Percentiles rank a stretch among this genome's conserved stretches.
Conservation (phyloP, 176 grass and related monocot species). For the Poa pratensis region DNA sequence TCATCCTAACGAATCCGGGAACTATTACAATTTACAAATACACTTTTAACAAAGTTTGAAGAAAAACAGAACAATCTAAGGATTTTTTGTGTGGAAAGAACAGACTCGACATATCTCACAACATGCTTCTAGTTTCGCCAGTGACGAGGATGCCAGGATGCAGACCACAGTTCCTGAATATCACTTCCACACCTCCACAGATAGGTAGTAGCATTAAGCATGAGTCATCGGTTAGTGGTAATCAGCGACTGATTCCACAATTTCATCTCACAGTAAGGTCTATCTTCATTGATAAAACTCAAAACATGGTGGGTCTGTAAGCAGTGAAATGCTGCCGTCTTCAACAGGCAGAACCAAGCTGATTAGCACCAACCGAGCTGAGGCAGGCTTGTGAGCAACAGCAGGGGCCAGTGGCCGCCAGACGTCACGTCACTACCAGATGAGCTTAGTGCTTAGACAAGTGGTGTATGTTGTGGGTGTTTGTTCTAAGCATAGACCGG, state of each 20-base stretch:
- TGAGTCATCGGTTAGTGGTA: neutral
- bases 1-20: neutral
- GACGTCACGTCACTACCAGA: too few species aligned
- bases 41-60: neutral
- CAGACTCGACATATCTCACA: neutral
- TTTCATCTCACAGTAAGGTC: neutral
- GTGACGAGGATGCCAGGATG: neutral
- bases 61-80: neutral
- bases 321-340: too few species aligned
- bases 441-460: too few species aligned
- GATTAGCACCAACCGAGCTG: too few species aligned
- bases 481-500: too few species aligned
- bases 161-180: neutral
- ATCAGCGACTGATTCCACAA: neutral
- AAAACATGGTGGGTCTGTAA: too few species aligned
- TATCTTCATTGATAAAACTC: too few species aligned
- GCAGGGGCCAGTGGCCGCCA: too few species aligned
- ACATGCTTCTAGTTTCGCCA: neutral
- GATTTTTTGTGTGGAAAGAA: constrained; percentile 25
- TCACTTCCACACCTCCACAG: neutral
- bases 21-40: constrained; percentile 8
- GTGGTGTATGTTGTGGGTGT: too few species aligned
- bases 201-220: constrained; percentile 7
- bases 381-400: too few species aligned
- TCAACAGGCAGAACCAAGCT: too few species aligned